Base-by-base conservation (phyloP, 306 rosid genomes). In the Cicer chorassanicum region DNA sequence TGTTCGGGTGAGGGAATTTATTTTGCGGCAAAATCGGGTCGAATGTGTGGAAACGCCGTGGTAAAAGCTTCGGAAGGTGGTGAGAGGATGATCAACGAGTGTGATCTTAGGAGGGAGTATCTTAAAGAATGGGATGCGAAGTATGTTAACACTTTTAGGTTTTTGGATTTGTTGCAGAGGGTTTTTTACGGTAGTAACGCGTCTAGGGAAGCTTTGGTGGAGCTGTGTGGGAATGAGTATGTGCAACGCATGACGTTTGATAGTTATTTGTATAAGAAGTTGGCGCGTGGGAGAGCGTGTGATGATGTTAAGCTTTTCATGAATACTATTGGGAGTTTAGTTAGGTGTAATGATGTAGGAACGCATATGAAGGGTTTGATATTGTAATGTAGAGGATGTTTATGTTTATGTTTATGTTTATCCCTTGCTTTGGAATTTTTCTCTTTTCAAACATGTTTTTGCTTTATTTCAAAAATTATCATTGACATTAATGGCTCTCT, bases 211-310 rank as follows among this genome's bases (percentile, higher is more conserved):
- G 98, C 98, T 3, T 73, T 93, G 89, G 97, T 93, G 86, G 98
- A 93, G 86, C 60, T 93, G 2, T 93, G 98, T 68, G 97, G 92
- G 43, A 92, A 93, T 39, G 93, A 93, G 88, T 89, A 93, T 38
- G 98, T 93, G 66, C 98, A 93, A 50, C 80, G 96, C n/a, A 91
- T 91, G 97, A 86, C 97, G 1, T 93, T 93, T 40, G 92, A 91
- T 72, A 91, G 97, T 43, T 93, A 93, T 51, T 81, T 93, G 90
- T 91, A 93, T 11, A 93, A 93, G 86, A 87, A 67, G 44, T 74
- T 93, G 13, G 96, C 96, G 0, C 74, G 81, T 12, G 97, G 97
- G 40, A 76, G 82, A 55, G 59, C 70, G 43, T 88, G 84, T 85
- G 82, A 89, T 73, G 97, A 91, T 81, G 90, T 46, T 10, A 91